Evolutionary conservation across 2,329 filamentous ascomycete species (phyloP), one percentile per base, ranked within the genome.

Genomic region (Cladosporium sp.): DNA sequence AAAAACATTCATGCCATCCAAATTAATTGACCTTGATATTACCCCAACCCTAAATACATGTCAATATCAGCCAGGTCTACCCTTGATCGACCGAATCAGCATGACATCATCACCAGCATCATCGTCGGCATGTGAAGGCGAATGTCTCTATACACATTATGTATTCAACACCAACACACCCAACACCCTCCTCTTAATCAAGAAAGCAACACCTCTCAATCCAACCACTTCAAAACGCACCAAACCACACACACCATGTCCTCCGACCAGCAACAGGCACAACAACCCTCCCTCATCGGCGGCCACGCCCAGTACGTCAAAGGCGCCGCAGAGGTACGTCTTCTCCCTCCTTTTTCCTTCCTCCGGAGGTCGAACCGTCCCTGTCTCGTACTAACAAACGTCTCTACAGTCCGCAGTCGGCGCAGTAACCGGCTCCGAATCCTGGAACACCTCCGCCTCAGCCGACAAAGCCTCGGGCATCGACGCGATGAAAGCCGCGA

Each of bases 251-350:
- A 56, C 52, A 67, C 11, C 14, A 70, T 70, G 69, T 70, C 69
- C 29, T 68, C 68, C 62, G 67, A 69, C 66, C 26, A 58, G 28
- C 18, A n/a, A n/a, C 40, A 44, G 18, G 29, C 28, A 26, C 40
- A 65, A 40, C 40, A 86, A 67, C 85, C 88, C 23, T 83, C 87
- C 53, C 86, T 91, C 69, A 73, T 91, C 52, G 81, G 83, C 66
- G 83, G 85, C 50, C 89, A 91, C 74, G 87, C 83, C 35, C 86
- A 90, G 73, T 91, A 90, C 72, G 83, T 86, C 72, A 91, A 91
- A 73, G 89, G 89, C 62, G 86, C 86, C 7, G 84, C 86, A 64
- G 87, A 89, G 79, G 89, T 88, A 77, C 65, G 77, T 73, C 44
- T 33, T n/a, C 29, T 18, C 35, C 35, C 57, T 11, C 10, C 31